A percentile compares a stretch with the other conserved stretches of the same genome.
phyloP scores from a whole-genome alignment of 2,329 filamentous ascomycete species.

The Shiraia sp. region DNA sequence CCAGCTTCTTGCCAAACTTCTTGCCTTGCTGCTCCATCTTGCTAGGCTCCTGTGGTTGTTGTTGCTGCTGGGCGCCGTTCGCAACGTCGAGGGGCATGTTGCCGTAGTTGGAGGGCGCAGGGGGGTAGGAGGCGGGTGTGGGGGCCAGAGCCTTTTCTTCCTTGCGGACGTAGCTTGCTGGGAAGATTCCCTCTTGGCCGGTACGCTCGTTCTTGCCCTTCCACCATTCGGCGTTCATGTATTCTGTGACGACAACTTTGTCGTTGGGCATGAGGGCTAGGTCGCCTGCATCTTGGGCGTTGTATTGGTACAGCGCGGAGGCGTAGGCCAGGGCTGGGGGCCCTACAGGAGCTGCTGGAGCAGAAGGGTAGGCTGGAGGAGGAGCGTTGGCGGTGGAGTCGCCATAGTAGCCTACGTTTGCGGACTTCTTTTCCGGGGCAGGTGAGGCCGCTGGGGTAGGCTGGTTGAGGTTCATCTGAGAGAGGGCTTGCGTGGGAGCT shows the following conservation, averaged over 20 bases:
- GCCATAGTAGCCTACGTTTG: conserved; percentile 49
- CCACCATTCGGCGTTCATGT: conserved; percentile 99
- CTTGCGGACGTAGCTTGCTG: conserved; percentile 80
- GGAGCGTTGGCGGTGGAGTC: conserved; percentile 46
- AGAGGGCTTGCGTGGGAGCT: conserved; percentile 39
- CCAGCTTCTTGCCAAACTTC: conserved; percentile 96
- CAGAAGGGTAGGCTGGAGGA: conserved; percentile 51
- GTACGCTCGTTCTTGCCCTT: conserved; percentile 84
- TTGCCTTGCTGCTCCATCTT: conserved; percentile 80
- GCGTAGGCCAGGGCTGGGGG: conserved; percentile 69
- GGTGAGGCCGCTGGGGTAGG: conserved; percentile 33
- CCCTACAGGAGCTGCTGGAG: conserved; percentile 53
- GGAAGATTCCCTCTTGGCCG: conserved; percentile 88
- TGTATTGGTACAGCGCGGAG: conserved; percentile 82
- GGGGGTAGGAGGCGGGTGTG: conserved; percentile 38
- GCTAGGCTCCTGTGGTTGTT: conserved; percentile 52
- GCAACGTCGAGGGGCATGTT: conserved; percentile 78
- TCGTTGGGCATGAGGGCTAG: conserved; percentile 81
- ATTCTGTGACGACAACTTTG: conserved; percentile 77
- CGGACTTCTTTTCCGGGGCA: conserved; percentile 40
- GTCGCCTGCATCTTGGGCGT: conserved; percentile 78
- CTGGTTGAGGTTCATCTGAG: conserved; percentile 38
- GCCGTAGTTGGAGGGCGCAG: conserved; percentile 63
- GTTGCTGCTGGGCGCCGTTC: conserved; percentile 52
- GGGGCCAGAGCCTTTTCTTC: conserved; percentile 63